Conservation (phyloP, 441 rosid species). For the Erodium chrysanthum region DNA sequence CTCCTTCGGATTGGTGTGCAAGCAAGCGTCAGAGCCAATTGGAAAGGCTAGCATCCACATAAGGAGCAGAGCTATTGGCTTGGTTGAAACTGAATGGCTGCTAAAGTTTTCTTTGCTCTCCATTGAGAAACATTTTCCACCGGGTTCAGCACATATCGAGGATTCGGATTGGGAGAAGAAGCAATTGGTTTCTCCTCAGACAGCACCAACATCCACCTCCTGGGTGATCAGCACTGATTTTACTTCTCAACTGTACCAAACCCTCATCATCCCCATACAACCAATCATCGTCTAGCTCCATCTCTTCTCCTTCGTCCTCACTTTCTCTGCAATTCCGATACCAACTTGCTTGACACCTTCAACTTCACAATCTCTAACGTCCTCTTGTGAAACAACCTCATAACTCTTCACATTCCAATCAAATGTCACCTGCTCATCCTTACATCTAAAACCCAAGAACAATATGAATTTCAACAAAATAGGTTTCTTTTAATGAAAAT, state of each 20-base stretch:
- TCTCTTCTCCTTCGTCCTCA: conserved; percentile 53
- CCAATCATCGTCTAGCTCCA: conserved; percentile 5
- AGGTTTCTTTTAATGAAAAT: neutral
- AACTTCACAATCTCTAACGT: conserved; percentile 20
- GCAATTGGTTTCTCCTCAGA: conserved; percentile 23
- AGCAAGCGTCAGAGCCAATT: conserved; percentile 44
- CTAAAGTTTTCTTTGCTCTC: conserved; percentile 12
- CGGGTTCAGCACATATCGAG: conserved; percentile 17
- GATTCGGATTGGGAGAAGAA: neutral
- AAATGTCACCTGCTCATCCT: conserved; percentile 46
- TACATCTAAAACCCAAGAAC: conserved; percentile 54
- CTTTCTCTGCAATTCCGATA: conserved; percentile 84
- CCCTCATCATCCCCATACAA: conserved; percentile 25
- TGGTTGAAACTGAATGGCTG: conserved; percentile 2
- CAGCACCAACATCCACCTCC: conserved; percentile 26
- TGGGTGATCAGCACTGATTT: conserved; percentile 18
- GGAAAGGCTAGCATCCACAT: conserved; percentile 83
- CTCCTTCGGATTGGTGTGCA: too few relatives aligned
- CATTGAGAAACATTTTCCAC: conserved; percentile 22
- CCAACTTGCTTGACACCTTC: conserved; percentile 28
- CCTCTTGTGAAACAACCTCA: conserved; percentile 29
- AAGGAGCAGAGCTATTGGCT: conserved; percentile 24
- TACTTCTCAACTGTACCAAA: conserved; percentile 23
- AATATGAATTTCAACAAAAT: neutral
- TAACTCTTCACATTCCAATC: conserved; percentile 52